These are phyloP conservation scores for Pestalotiopsis sp. DNA, from an alignment of 2,329 filamentous ascomycete species.

Conservation along the genomic window DNA sequence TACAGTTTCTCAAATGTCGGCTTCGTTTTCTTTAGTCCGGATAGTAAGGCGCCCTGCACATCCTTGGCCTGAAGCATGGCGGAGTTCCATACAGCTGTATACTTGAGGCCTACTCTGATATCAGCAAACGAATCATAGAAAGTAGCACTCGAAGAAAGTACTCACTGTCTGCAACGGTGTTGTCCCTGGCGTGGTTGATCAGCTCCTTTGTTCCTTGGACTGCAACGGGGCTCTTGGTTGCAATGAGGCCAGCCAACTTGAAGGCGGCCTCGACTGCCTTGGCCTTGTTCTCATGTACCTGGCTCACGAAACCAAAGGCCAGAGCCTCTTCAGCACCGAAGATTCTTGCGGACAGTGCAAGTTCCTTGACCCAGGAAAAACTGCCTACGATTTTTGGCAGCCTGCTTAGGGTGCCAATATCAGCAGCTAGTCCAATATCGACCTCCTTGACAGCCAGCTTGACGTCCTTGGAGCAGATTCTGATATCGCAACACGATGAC, in stretches of 20 bases:
- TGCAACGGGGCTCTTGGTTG: constrained; percentile 76
- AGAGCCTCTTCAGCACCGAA: constrained; percentile 71
- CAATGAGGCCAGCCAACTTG: constrained; percentile 51
- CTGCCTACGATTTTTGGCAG: constrained; percentile 73
- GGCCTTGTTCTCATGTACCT: constrained; percentile 52
- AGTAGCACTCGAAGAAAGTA: constrained; percentile 19
- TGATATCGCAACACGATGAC: constrained; percentile 68
- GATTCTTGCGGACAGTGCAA: constrained; percentile 68
- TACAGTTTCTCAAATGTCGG: constrained; percentile 80
- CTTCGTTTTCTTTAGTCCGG: constrained; percentile 75
- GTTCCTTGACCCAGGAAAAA: constrained; percentile 77
- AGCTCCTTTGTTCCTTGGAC: constrained; percentile 32
- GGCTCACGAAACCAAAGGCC: constrained; percentile 68
- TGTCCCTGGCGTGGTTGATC: constrained; percentile 61
- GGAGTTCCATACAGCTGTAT: constrained; percentile 86
- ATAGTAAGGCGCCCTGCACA: constrained; percentile 71
- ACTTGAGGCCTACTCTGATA: constrained; percentile 61
- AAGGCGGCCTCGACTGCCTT: constrained; percentile 28
- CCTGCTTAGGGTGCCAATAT: constrained; percentile 73
- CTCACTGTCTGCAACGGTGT: constrained; percentile 73
- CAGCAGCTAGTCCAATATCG: constrained; percentile 77
- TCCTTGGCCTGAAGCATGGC: constrained; percentile 80
- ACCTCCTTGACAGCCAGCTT: constrained; percentile 77
- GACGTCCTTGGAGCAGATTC: constrained; percentile 60
- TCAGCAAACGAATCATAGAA: constrained; percentile 18